Evolutionary conservation across 352 stramenopile species (phyloP), one percentile per base, ranked within the genome.

Genomic region (Phytopythium boreale): DNA sequence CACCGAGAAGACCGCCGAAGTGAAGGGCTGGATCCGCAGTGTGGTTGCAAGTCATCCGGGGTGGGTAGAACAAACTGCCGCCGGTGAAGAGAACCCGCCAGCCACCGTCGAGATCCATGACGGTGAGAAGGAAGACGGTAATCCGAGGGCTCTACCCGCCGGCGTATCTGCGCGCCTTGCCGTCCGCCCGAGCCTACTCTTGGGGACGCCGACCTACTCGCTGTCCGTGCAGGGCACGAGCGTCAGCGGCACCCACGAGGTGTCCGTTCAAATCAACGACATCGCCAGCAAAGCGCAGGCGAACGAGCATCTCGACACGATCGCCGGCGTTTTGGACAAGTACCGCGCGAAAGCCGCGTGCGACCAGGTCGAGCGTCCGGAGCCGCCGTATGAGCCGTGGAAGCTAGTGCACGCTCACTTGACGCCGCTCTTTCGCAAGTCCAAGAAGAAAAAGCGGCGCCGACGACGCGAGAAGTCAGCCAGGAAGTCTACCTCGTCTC

Each of bases 271-370:
- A 26, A 24, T 51, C 10, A 36, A 61, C 36, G 41, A 51, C n/a
- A 31, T 61, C 17, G 36, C 56, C 34, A 61, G 56, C 20, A 61
- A 61, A 49, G 39, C 22, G 9, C 31, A 11, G 26, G 56, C 39
- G 22, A 51, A 36, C 15, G 37, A 51, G 22, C 2, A 46, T n/a
- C 27, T 61, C 12, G 24, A 36, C 3, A 24, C 15, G 26, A 37
- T 61, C 36, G 9, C 14, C 22, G 37, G 27, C 24, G 31, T 37
- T 7, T 31, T 61, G 56, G 56, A 61, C 22, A 41, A 36, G 8
- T 50, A 36, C 39, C 5, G 22, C 15, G 15, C 22, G 3, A 61
- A 61, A 12, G n/a, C 17, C 27, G n/a, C 52, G 12, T 20, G 24
- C n/a, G 11, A 24, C 3, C 52, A 1, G 20, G 9, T 11, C 14